Evolutionary conservation across 257 asterid genomes (phyloP).

Genomic region (Fraxinus quadrangulata): DNA sequence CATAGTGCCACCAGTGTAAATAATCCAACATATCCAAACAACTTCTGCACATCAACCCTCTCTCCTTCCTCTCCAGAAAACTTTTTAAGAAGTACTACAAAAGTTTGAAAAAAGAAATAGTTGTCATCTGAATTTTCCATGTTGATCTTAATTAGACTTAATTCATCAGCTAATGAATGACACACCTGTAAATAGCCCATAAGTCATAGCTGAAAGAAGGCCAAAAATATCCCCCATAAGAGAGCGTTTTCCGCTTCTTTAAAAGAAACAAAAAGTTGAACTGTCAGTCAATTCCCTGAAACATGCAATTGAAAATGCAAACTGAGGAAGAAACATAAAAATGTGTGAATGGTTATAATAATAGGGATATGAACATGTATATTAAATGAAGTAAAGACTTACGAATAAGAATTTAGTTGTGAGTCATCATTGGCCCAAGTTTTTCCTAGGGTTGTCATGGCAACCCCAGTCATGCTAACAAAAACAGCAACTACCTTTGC

Average conservation of each 20-base stretch:
- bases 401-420: constrained; percentile 60
- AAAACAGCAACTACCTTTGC: constrained; percentile 86
- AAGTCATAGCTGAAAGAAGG: constrained; percentile 82
- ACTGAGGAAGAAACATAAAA: constrained; percentile 43
- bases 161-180: constrained; percentile 11
- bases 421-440: constrained; percentile 97
- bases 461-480: constrained; percentile 91
- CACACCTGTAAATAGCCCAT: constrained; percentile 92
- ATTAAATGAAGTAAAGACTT: constrained; percentile 34
- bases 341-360: not conserved
- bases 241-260: constrained; percentile 76
- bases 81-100: constrained; percentile 90
- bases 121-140: constrained; percentile 3
- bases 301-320: constrained; percentile 39
- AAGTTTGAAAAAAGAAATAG: constrained; percentile 8
- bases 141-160: constrained; percentile 7
- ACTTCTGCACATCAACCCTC: constrained; percentile 83
- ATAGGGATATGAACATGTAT: constrained; percentile 1
- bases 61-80: constrained; percentile 92
- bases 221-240: constrained; percentile 91
- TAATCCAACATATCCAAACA: constrained; percentile 89
- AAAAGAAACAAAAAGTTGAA: constrained; percentile 68
- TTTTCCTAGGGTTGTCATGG: constrained; percentile 92
- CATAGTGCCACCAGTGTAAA: constrained; percentile 88
- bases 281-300: constrained; percentile 60